Percentiles rank a stretch among this genome's conserved stretches.
phyloP scores from a whole-genome alignment of 1,139 yeast genomes.

The Kodamaea suecica region DNA sequence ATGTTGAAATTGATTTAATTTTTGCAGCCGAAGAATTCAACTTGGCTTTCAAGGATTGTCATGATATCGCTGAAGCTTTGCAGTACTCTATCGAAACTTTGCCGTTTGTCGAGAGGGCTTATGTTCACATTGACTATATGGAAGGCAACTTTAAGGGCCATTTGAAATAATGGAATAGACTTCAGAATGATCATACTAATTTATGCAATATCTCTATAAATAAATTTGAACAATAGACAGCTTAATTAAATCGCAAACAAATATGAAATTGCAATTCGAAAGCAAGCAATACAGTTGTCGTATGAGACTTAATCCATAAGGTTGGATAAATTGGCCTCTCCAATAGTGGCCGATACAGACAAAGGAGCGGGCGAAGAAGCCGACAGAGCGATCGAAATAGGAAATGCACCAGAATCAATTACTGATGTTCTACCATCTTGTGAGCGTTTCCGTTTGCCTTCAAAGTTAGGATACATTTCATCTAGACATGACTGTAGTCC shows the following conservation, averaged over 20 bases:
- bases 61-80: slow-evolving; percentile 77
- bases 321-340: too few relatives aligned
- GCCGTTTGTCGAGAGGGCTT: slow-evolving; percentile 76
- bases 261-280: too few relatives aligned
- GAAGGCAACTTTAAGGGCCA: slow-evolving; percentile 54
- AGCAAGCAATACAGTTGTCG: too few relatives aligned
- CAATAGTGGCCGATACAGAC: too few relatives aligned
- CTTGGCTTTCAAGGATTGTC: slow-evolving; percentile 61
- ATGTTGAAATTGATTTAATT: slow-evolving; percentile 74
- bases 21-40: slow-evolving; percentile 45
- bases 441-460: too few relatives aligned
- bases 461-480: slow-evolving; percentile 7
- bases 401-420: too few relatives aligned
- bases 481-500: slow-evolving; percentile 22
- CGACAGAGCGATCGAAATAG: too few relatives aligned
- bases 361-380: too few relatives aligned
- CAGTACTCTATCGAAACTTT: slow-evolving; percentile 78
- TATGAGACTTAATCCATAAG: too few relatives aligned
- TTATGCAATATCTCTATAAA: too few relatives aligned
- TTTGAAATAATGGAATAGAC: slow-evolving; percentile 19
- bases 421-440: too few relatives aligned
- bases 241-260: too few relatives aligned
- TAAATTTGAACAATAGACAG: neutral
- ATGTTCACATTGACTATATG: slow-evolving; percentile 75
- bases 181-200: neutral